Evolutionary conservation across 2,329 filamentous ascomycete species (phyloP).

Genomic region (Claviceps sp.): DNA sequence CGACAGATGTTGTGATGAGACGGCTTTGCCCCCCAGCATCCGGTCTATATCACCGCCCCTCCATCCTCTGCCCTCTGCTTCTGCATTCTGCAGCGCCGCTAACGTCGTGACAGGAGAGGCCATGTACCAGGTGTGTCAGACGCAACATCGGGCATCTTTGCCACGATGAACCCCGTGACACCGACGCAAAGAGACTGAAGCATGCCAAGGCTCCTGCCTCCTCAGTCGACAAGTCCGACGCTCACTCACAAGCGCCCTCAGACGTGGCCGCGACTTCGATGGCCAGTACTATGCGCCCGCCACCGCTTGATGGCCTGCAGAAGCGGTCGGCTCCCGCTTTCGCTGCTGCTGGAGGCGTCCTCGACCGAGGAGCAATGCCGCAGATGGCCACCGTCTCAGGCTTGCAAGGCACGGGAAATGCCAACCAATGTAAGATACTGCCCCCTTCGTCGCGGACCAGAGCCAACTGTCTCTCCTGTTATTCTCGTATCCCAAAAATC

Average conservation of each 20-base stretch:
- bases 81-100: slow-evolving; percentile 11
- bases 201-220: slow-evolving; percentile 29
- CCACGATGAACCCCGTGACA: slow-evolving; percentile 90
- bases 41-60: too few relatives aligned
- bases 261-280: slow-evolving; percentile 43
- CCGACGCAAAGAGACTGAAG: slow-evolving; percentile 68
- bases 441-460: neutral
- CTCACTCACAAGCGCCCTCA: slow-evolving; percentile 25
- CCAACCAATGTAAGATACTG: slow-evolving; percentile 52
- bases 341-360: slow-evolving; percentile 22
- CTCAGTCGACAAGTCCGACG: slow-evolving; percentile 47
- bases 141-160: slow-evolving; percentile 97
- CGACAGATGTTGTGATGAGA: neutral
- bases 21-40: neutral
- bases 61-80: too few relatives aligned
- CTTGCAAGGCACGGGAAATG: slow-evolving; percentile 47
- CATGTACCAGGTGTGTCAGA: slow-evolving; percentile 95
- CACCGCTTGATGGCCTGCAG: slow-evolving; percentile 25
- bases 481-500: neutral
- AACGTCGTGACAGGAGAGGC: slow-evolving; percentile 56
- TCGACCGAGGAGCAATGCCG: slow-evolving; percentile 43
- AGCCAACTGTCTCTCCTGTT: neutral
- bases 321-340: slow-evolving; percentile 28
- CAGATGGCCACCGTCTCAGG: slow-evolving; percentile 57
- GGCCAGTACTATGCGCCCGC: slow-evolving; percentile 41